Conservation (phyloP, 78 protist genomes). For the Pigoraptor vietnamica region DNA sequence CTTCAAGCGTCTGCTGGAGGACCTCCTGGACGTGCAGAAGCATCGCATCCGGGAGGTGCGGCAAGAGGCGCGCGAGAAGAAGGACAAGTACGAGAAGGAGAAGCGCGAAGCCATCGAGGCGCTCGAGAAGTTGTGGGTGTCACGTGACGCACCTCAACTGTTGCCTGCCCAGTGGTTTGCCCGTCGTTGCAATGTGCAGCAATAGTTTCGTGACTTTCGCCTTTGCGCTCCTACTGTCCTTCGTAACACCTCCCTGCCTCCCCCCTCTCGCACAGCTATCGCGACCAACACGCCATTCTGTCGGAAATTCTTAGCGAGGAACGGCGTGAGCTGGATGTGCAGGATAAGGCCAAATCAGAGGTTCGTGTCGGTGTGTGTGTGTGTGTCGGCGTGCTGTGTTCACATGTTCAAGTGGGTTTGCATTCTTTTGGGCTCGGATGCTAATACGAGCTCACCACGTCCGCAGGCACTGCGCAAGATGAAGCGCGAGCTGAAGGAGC, state of each 20-base stretch:
- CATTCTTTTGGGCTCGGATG: background rate
- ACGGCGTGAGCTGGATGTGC: background rate
- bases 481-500: background rate
- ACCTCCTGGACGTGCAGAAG: background rate
- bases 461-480: background rate
- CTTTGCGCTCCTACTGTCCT: no score
- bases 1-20: background rate
- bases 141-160: no score
- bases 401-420: background rate
- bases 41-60: background rate
- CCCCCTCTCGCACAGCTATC: no score
- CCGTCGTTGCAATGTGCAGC: no score
- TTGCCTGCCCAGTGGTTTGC: no score
- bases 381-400: background rate
- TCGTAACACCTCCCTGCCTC: no score
- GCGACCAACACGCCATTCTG: background rate
- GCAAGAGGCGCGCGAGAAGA: background rate
- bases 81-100: background rate
- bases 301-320: background rate
- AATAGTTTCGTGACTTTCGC: no score
- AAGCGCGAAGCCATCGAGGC: background rate
- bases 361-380: background rate
- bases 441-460: background rate
- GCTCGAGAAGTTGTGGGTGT: background rate
- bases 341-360: background rate